phyloP scores from a whole-genome alignment of 2,329 filamentous ascomycete species.

The Botrytis medusae region DNA sequence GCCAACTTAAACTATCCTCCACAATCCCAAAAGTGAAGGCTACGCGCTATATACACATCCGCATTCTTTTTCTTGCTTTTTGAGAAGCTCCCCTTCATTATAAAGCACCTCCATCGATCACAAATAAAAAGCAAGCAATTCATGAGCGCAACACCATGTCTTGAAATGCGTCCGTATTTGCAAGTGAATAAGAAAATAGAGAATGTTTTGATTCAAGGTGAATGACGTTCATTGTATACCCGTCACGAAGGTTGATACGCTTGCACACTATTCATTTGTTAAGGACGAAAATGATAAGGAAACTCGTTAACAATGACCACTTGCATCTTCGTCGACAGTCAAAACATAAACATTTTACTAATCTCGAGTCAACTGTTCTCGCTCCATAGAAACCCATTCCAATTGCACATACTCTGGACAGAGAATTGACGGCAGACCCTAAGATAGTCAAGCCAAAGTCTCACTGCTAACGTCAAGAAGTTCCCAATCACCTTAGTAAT shows the following conservation, averaged over 20 bases:
- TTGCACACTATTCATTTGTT: not conserved
- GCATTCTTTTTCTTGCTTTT: too few species aligned
- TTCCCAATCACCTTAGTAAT: not conserved
- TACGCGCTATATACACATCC: too few species aligned
- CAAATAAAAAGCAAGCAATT: not conserved
- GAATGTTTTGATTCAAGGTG: too few species aligned
- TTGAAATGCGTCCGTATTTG: not conserved
- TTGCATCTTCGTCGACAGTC: not conserved
- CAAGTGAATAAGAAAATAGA: too few species aligned
- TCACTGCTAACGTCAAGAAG: not conserved
- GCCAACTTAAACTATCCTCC: not conserved
- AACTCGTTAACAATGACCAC: not conserved
- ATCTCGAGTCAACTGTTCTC: not conserved
- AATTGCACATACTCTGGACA: not conserved
- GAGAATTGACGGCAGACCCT: not conserved
- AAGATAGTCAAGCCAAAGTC: not conserved
- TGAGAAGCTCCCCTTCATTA: not conserved
- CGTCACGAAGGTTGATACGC: not conserved
- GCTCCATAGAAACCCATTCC: rapidly evolving
- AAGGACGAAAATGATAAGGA: not conserved
- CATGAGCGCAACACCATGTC: not conserved
- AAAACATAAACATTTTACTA: not conserved
- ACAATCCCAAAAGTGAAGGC: not conserved
- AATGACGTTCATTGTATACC: too few species aligned
- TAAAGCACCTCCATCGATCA: not conserved